These are phyloP conservation scores for Talaromyces sp. DNA, from an alignment of 2,329 filamentous ascomycete genomes.

Conservation along the genomic window DNA sequence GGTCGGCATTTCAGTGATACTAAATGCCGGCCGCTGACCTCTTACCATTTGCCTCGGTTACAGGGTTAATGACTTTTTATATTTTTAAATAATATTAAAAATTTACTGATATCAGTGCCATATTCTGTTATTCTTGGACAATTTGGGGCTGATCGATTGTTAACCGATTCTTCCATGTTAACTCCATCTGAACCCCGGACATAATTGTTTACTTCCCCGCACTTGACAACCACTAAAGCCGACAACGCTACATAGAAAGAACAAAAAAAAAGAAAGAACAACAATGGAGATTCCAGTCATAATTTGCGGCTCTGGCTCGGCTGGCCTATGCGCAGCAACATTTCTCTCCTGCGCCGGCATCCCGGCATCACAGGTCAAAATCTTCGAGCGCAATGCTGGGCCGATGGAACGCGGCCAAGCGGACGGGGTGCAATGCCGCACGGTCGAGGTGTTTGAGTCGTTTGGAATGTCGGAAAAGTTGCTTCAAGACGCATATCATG, in stretches of 20 bases:
- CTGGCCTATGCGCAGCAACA: conserved; percentile 44
- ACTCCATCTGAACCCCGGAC: too few relatives aligned
- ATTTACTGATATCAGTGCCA: too few relatives aligned
- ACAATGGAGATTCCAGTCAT: conserved; percentile 32
- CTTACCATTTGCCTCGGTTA: not conserved
- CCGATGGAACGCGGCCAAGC: conserved; percentile 44
- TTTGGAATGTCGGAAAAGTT: conserved; percentile 61
- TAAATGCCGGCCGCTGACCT: not conserved
- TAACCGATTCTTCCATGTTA: too few relatives aligned
- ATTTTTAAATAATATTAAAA: too few relatives aligned
- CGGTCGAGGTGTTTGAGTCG: conserved; percentile 46
- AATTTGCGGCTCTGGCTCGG: conserved; percentile 48
- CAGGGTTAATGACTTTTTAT: not conserved
- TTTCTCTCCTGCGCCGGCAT: conserved; percentile 27
- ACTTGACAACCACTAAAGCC: not conserved
- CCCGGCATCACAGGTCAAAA: conserved; percentile 1
- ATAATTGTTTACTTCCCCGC: not conserved
- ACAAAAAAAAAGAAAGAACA: not conserved
- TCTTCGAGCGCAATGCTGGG: conserved; percentile 42
- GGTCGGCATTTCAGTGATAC: not conserved
- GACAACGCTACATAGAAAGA: not conserved
- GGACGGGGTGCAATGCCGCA: conserved; percentile 57
- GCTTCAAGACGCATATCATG: conserved; percentile 34
- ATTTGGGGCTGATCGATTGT: too few relatives aligned
- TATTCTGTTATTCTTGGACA: too few relatives aligned